phyloP scores from a whole-genome alignment of 192 early-diverging fungal genomes.

The Mortierella claussenii region DNA sequence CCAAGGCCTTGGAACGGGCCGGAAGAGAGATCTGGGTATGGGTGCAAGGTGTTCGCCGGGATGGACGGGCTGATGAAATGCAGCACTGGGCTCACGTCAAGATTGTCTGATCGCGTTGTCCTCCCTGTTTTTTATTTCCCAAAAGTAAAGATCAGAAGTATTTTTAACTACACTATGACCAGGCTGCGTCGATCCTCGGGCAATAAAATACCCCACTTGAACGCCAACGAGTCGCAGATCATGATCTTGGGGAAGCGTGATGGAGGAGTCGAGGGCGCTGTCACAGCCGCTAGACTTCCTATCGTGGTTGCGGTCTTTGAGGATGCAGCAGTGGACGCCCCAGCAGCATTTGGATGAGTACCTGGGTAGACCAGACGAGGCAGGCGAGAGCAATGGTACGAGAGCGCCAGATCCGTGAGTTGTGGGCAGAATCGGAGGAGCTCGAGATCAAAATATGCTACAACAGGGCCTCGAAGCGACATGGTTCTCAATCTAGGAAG shows the following conservation, averaged over 20 bases:
- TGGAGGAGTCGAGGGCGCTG: not conserved
- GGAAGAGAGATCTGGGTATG: slow-evolving; percentile 22
- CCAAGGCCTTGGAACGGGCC: not conserved
- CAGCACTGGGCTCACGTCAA: slow-evolving; percentile 15
- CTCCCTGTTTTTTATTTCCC: not conserved
- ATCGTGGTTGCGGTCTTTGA: not conserved
- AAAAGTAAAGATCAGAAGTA: not conserved
- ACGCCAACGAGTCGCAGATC: slow-evolving; percentile 36
- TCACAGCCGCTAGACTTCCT: not conserved
- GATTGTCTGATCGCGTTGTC: not conserved
- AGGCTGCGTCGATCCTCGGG: slow-evolving; percentile 22
- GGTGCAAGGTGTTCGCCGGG: slow-evolving; percentile 36
- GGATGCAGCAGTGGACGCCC: not conserved
- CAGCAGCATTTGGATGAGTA: not conserved
- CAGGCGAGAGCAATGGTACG: slow-evolving; percentile 30
- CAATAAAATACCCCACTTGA: slow-evolving; percentile 30
- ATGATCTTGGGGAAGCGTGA: slow-evolving; percentile 19
- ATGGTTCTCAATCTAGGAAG: slow-evolving; percentile 23
- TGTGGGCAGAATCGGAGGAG: slow-evolving; percentile 33
- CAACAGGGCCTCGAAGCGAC: slow-evolving; percentile 29
- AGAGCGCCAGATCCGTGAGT: slow-evolving; percentile 26
- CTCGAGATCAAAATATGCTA: slow-evolving; percentile 26
- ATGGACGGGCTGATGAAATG: slow-evolving; percentile 27
- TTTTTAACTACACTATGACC: slow-evolving; percentile 14
- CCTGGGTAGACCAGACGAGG: slow-evolving; percentile 21